These are phyloP conservation scores for Alternaria rosae DNA, from an alignment of 2,329 filamentous ascomycete species.

Conservation along the genomic window DNA sequence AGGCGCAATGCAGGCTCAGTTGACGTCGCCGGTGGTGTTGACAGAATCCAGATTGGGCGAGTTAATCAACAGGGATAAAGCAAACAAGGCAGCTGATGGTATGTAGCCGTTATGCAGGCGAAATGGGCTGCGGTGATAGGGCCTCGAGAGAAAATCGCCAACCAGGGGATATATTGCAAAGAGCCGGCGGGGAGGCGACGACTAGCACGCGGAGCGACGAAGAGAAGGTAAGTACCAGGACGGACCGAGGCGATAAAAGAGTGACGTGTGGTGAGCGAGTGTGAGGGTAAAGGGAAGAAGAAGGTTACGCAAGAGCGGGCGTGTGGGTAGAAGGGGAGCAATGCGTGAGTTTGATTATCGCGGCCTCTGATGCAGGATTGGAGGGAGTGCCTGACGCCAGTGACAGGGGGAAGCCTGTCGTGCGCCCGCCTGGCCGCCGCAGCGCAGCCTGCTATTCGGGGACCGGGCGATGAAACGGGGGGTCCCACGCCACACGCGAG, in stretches of 20 bases:
- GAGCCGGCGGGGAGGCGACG: conserved; percentile 34
- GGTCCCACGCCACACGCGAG: conserved; percentile 24
- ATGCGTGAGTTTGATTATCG: conserved; percentile 34
- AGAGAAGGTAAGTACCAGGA: conserved; percentile 32
- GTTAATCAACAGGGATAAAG: conserved; percentile 47
- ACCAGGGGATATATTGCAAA: conserved; percentile 42
- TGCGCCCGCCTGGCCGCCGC: conserved; percentile 17
- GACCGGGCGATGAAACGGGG: conserved; percentile 28
- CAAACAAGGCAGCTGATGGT: conserved; percentile 33
- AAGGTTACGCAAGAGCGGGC: conserved; percentile 21
- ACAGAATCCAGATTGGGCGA: conserved; percentile 33
- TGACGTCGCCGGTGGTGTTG: conserved; percentile 28
- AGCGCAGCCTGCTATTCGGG: conserved; percentile 19
- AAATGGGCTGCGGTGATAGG: conserved; percentile 35
- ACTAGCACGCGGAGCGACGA: conserved; percentile 27
- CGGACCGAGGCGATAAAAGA: conserved; percentile 26
- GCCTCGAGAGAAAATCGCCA: conserved; percentile 25
- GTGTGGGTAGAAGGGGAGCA: conserved; percentile 30
- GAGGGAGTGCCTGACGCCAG: conserved; percentile 19
- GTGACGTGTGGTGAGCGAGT: conserved; percentile 21
- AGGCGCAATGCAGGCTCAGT: conserved; percentile 30
- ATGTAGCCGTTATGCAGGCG: conserved; percentile 33
- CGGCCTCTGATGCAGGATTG: conserved; percentile 24
- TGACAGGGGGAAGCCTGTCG: conserved; percentile 11
- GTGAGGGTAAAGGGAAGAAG: conserved; percentile 5